phyloP scores from a whole-genome alignment of 768 basidiomycete species.

The Rhodotorula diobovata region DNA sequence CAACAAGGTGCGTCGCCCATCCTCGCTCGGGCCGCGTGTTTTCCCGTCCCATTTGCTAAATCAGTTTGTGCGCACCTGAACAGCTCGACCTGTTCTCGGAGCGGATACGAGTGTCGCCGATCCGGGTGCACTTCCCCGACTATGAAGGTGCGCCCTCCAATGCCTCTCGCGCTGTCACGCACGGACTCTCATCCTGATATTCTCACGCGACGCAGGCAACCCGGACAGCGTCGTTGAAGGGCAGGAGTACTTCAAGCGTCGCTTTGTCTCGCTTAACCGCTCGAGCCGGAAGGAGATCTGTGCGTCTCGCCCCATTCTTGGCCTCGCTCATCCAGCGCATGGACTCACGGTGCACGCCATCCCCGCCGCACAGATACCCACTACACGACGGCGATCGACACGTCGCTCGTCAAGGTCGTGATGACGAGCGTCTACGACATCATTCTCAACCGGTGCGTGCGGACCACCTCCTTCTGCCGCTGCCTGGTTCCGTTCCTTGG shows the following conservation, averaged over 20 bases:
- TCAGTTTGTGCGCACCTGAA: no score
- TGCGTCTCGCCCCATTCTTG: neutral
- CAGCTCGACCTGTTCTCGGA: constrained; percentile 73
- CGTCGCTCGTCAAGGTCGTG: constrained; percentile 40
- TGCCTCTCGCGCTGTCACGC: no score
- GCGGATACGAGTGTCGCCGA: constrained; percentile 58
- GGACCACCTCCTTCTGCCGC: neutral
- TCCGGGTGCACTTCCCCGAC: constrained; percentile 52
- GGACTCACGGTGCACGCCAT: neutral
- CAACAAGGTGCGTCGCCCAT: constrained; percentile 8
- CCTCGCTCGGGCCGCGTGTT: no score
- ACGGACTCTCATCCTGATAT: no score
- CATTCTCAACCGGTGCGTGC: constrained; percentile 16
- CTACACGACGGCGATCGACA: constrained; percentile 43
- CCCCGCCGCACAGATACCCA: constrained; percentile 15
- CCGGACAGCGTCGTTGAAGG: constrained; percentile 85
- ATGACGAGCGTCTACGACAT: constrained; percentile 36
- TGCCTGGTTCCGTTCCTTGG: no score
- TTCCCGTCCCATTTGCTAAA: no score
- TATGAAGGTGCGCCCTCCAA: constrained; percentile 42
- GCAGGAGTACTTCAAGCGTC: constrained; percentile 68
- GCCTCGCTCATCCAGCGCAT: neutral
- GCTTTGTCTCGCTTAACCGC: constrained; percentile 89
- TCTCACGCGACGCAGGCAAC: constrained; percentile 51
- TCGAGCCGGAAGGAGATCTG: constrained; percentile 54